phyloP scores from a whole-genome alignment of 768 basidiomycete genomes.

The Leccinum disarticulatum region DNA sequence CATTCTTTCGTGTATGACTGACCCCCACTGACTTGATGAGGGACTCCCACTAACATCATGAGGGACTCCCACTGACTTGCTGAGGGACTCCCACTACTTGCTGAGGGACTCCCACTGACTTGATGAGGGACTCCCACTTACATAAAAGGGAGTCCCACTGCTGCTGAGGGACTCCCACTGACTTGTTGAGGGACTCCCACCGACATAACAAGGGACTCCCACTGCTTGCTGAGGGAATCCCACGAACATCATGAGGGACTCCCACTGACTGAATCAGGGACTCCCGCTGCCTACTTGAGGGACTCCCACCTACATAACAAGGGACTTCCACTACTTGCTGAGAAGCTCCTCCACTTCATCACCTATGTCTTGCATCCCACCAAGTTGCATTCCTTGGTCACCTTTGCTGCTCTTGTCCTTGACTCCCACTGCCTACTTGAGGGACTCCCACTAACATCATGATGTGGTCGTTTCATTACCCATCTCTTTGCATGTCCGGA shows the following conservation, averaged over 20 bases:
- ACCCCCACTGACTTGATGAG: not conserved
- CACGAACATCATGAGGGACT: not conserved
- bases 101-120: too few species aligned
- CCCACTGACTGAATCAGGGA: not conserved
- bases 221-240: not conserved
- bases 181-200: not conserved
- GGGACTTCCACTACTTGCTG: not conserved
- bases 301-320: not conserved
- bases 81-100: too few species aligned
- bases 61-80: too few species aligned
- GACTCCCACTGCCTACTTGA: not conserved
- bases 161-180: not conserved
- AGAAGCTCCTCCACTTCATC: too few species aligned
- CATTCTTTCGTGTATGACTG: too few species aligned
- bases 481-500: too few species aligned
- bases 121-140: not conserved
- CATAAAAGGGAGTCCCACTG: too few species aligned
- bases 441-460: not conserved
- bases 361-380: too few species aligned
- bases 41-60: not conserved
- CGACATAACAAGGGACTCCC: too few species aligned
- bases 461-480: too few species aligned
- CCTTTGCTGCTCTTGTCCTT: too few species aligned
- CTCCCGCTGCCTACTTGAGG: not conserved
- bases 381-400: too few species aligned